Conservation (phyloP, 2,329 filamentous ascomycete genomes). For the Aspergillus ochraceus region DNA sequence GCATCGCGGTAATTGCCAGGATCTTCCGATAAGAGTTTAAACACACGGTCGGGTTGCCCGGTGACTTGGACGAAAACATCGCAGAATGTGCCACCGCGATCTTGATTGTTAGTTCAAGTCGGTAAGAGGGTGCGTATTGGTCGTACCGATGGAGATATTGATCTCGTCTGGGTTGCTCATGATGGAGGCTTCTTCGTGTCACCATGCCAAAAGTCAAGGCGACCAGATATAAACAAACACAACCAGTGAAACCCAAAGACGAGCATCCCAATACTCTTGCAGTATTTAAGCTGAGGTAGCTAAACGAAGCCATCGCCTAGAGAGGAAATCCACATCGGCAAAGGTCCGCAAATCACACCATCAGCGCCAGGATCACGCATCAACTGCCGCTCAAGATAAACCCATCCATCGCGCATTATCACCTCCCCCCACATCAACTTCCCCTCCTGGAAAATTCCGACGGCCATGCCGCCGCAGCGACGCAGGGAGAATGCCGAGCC, state of each 20-base stretch:
- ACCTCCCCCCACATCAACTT: neutral
- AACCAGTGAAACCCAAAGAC: neutral
- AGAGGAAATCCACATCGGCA: neutral
- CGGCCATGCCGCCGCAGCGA: neutral
- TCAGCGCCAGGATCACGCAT: neutral
- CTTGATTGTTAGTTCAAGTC: conserved; percentile 6
- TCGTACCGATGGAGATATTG: neutral
- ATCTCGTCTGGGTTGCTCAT: neutral
- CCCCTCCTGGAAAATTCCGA: neutral
- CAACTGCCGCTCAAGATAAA: neutral
- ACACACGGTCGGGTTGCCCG: conserved; percentile 31
- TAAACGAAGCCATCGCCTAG: neutral
- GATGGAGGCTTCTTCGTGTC: neutral
- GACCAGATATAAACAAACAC: neutral
- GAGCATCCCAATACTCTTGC: neutral
- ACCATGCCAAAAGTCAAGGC: neutral
- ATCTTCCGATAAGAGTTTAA: conserved; percentile 39
- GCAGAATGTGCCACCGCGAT: conserved; percentile 41
- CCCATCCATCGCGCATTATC: neutral
- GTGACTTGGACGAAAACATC: conserved; percentile 37
- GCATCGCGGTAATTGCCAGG: conserved; percentile 39
- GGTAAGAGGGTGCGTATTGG: neutral
- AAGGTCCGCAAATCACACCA: neutral
- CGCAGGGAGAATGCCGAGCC: neutral
- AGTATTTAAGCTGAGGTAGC: neutral